Evolutionary conservation across 805 yeast species (phyloP), one percentile per base, ranked within the genome.

Genomic region (Groenewaldozyma tartarivorans): DNA sequence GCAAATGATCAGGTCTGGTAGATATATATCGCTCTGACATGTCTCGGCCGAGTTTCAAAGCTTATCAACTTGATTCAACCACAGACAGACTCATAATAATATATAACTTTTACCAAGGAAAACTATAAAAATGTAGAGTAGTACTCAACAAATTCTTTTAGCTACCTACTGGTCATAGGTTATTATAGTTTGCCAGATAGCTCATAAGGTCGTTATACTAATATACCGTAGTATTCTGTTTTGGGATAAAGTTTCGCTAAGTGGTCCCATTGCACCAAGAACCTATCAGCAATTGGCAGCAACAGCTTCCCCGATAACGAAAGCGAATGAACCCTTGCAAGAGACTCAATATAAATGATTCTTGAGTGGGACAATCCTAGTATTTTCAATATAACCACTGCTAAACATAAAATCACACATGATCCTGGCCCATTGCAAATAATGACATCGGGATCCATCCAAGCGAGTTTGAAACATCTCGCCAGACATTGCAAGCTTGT

Each of bases 261-360:
- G 20, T 68, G 66, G 20, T 74, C 74, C 98, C 98, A 92, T 58
- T 92, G 98, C 5, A 92, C 97, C 1, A 92, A 54, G 45, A 92
- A 82, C 18, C 88, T 66, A 56, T 86, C 82, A 3, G 79, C 68
- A 3, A 92, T 63, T 3, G 86, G 86, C 46, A 81, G 66, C 11
- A 90, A 55, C 16, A 92, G 57, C 36, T 61, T 55, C 0, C 97
- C 98, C 15, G 88, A 77, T 24, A 87, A 61, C 54, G 96, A 86
- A 39, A 92, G 67, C 2, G 66, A 62, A 40, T 69, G 66, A 6
- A 87, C 95, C 33, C 97, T 66, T 0, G 97, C 96, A 33, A 90
- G 66, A 37, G 92, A 79, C 60, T 90, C 97, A 20, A 90, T 66
- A 54, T 90, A 92, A 1, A 92, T 59, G 19, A 92, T 78, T 41